phyloP scores from a whole-genome alignment of 2,329 filamentous ascomycete genomes.

The Apiospora phragmitis region DNA sequence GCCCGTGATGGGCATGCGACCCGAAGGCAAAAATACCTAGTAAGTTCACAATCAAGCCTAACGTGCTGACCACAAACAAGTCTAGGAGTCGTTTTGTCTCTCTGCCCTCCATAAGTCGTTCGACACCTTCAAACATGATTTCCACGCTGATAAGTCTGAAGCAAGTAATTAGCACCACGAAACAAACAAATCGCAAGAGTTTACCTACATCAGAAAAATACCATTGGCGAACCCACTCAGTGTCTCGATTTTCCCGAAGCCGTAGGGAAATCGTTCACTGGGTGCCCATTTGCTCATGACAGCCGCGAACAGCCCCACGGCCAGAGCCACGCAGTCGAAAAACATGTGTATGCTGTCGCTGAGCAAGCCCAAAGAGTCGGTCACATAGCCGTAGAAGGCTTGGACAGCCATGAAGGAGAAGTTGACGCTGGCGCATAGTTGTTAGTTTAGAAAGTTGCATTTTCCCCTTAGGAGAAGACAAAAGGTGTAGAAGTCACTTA shows the following conservation, averaged over 20 bases:
- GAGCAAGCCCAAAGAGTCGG: conserved; percentile 89
- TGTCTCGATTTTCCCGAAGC: conserved; percentile 95
- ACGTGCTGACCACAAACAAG: conserved; percentile 81
- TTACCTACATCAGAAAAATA: conserved; percentile 79
- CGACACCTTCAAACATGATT: conserved; percentile 92
- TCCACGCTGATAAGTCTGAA: conserved; percentile 85
- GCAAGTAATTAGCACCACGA: conserved; percentile 6
- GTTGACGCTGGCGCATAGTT: conserved; percentile 67
- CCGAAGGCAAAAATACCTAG: conserved; percentile 88
- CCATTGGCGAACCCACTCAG: conserved; percentile 96
- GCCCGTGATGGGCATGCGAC: conserved; percentile 52
- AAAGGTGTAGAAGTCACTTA: conserved; percentile 44
- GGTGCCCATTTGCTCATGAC: conserved; percentile 97
- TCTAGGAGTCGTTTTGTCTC: conserved; percentile 84
- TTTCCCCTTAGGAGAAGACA: conserved; percentile 10
- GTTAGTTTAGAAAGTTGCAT: neutral
- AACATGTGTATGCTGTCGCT: conserved; percentile 99
- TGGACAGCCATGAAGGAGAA: conserved; percentile 94
- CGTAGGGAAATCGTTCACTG: conserved; percentile 86
- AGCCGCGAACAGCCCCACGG: conserved; percentile 86
- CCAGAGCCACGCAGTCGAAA: conserved; percentile 91
- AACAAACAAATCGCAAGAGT: neutral
- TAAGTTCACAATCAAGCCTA: conserved; percentile 87
- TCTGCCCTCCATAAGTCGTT: conserved; percentile 80
- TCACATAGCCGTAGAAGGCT: conserved; percentile 89